Evolutionary conservation across 2,329 filamentous ascomycete species (phyloP), one percentile per base, ranked within the genome.

Genomic region (Ophiosphaerella herpotricha): DNA sequence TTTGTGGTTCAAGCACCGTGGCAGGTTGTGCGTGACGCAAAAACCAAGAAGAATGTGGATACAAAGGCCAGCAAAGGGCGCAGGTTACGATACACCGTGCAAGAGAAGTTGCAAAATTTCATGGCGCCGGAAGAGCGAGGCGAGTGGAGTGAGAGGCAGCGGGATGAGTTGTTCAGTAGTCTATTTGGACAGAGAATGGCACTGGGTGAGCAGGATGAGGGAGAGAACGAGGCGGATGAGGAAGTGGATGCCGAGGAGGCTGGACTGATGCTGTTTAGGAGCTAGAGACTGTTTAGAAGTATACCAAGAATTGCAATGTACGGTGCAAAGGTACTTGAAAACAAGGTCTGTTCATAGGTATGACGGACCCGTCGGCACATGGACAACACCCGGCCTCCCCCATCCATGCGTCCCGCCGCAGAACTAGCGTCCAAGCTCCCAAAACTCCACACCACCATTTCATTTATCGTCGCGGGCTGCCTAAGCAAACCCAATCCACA

Each of bases 31-130:
- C 85, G 88, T 68, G 88, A 91, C 64, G 87, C 86, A 47, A 96
- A 93, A 79, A 96, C 88, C 50, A 88, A 89, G 75, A 89, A 90
- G 68, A 83, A 87, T 26, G 89, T 97, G 4, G 94, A 99, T 72
- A 92, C 92, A 16, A 94, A 92, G 71, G 94, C 94, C 0, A 96
- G 90, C 71, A 97, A 97, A 75, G 94, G 94, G 5, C 81, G 94
- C 42, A 97, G 97, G 78, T 84, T 99, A 82, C 83, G 91, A 34
- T 99, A 93, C 75, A 94, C 90, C 13, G 91, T 97, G 39, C 92
- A 97, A 69, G 93, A 97, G 78, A 97, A 97, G 78, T 75, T 99
- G 67, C 90, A 96, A 77, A 97, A 97, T 73, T 97, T 97, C 69
- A 97, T 97, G 91, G 92, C 92, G 9, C 87, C 91, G 0, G 91